A percentile compares a stretch with the other conserved stretches of the same genome.
phyloP scores from a whole-genome alignment of 2,329 filamentous ascomycete genomes.

The Hymenoscyphus infarciens region DNA sequence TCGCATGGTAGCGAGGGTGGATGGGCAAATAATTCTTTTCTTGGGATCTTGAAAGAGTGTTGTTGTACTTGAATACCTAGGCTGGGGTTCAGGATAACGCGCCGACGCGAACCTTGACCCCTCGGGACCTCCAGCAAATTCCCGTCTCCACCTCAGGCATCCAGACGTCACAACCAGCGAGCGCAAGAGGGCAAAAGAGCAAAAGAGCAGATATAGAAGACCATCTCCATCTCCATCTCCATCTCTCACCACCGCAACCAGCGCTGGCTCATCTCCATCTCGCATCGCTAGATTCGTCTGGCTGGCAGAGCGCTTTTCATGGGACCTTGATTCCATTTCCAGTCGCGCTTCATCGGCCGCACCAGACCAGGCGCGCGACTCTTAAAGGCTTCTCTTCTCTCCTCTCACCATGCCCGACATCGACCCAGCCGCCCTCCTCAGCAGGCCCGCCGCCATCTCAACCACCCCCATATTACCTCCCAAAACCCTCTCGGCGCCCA shows the following conservation, averaged over 20 bases:
- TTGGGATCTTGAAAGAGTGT: background rate
- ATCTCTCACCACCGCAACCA: constrained; percentile 21
- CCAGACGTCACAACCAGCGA: constrained; percentile 1
- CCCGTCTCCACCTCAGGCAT: constrained; percentile 1
- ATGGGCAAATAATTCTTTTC: background rate
- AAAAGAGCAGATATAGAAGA: too few species aligned
- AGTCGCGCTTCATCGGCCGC: constrained; percentile 30
- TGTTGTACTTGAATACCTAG: background rate
- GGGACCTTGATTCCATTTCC: constrained; percentile 25
- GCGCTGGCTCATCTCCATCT: constrained; percentile 24
- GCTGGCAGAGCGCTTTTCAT: constrained; percentile 29
- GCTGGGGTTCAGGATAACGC: background rate
- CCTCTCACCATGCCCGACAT: constrained; percentile 58
- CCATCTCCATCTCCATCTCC: too few species aligned
- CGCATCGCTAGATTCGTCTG: constrained; percentile 25
- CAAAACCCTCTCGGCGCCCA: constrained; percentile 54
- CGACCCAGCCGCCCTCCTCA: constrained; percentile 64
- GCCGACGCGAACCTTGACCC: background rate
- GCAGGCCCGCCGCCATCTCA: constrained; percentile 55
- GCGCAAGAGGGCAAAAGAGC: too few species aligned
- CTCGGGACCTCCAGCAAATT: background rate
- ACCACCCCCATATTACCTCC: constrained; percentile 56
- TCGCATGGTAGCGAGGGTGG: constrained; percentile 29
- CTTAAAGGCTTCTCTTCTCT: too few species aligned
- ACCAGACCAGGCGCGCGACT: constrained; percentile 30